Base-by-base conservation (phyloP, 257 asterid genomes). In the Buddleja alternifolia region DNA sequence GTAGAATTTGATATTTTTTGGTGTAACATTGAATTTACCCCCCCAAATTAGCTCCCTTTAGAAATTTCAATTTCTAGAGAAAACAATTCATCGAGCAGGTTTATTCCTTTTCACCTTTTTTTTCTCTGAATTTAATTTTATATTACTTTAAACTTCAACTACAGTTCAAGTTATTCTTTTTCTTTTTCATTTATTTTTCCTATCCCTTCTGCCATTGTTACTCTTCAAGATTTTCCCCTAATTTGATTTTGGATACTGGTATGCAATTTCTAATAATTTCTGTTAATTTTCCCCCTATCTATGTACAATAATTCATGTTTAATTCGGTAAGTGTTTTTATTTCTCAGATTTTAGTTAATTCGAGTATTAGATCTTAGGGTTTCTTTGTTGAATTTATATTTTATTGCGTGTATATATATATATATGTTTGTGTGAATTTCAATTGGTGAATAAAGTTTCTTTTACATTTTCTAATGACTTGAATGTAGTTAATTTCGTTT, bases 281-380 rank as follows among this genome's bases (percentile, higher is more conserved):
- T 70, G 24, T 46, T 19, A 7, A 14, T 45, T 50, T 57, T 60
- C 5, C 5, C 53, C 3, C 44, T 59, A 25, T 24, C 32, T 41
- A 14, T 62, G 57, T 48, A 1, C 24, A 16, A 36, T 42, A 29
- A 44, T 67, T 39, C 75, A 52, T 50, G 72, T 74, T 75, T 58
- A 63, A 9, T 60, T 70, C 24, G 47, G 65, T 19, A 7, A 46
- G 52, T 25, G 48, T 66, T 67, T 66, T 21, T 17, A 17, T 40
- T 71, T 52, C 29, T 34, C 52, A 16, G 54, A 34, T 40, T 66
- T 44, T 56, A 21, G 21, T 46, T 56, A 65, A 40, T 72, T 62
- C 9, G 77, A 56, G 74, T 34, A 70, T 44, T 73, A 76, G 86
- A 83, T 83, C 79, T 73, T 75, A 75, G 80, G 79, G 71, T 61